phyloP scores from a whole-genome alignment of 225 moss, liverwort and hornwort genomes.

The Polytrichum formosum region DNA sequence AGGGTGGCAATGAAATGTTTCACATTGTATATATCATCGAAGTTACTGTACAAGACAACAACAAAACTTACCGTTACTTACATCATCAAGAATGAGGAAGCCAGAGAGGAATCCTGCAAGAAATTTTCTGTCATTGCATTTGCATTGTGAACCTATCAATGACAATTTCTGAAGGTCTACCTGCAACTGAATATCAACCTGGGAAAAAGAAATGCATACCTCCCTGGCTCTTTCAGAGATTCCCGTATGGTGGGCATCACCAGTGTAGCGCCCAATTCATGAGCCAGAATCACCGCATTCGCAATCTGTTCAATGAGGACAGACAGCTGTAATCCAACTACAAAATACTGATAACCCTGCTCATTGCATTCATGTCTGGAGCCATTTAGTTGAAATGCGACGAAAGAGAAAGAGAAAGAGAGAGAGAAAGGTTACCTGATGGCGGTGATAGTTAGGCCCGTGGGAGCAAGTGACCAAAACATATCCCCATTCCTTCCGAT shows the following conservation, averaged over 20 bases:
- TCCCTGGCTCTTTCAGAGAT: slow-evolving; percentile 50
- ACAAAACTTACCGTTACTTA: slow-evolving; percentile 1
- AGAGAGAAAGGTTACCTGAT: slow-evolving; percentile 32
- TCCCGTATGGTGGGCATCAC: slow-evolving; percentile 62
- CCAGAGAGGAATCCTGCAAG: background rate
- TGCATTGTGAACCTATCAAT: background rate
- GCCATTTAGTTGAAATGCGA: no score
- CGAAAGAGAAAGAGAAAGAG: no score
- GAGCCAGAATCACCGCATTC: slow-evolving; percentile 62
- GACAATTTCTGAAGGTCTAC: background rate
- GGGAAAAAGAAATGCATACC: slow-evolving; percentile 22
- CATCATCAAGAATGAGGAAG: background rate
- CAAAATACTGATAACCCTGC: background rate
- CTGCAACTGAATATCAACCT: background rate
- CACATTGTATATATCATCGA: slow-evolving; percentile 66
- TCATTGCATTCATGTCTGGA: no score
- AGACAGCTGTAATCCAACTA: slow-evolving; percentile 1
- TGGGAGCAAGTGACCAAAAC: slow-evolving; percentile 57
- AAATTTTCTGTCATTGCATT: no score
- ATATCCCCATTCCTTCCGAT: slow-evolving; percentile 47
- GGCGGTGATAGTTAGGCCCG: slow-evolving; percentile 62
- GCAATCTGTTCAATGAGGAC: slow-evolving; percentile 45
- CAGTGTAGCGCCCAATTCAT: slow-evolving; percentile 52
- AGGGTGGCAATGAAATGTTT: slow-evolving; percentile 61
- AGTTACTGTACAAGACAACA: slow-evolving; percentile 44